Evolutionary conservation across 164 flowering plant genomes (phyloP).

Genomic region (Tetrastigma voinierianum): DNA sequence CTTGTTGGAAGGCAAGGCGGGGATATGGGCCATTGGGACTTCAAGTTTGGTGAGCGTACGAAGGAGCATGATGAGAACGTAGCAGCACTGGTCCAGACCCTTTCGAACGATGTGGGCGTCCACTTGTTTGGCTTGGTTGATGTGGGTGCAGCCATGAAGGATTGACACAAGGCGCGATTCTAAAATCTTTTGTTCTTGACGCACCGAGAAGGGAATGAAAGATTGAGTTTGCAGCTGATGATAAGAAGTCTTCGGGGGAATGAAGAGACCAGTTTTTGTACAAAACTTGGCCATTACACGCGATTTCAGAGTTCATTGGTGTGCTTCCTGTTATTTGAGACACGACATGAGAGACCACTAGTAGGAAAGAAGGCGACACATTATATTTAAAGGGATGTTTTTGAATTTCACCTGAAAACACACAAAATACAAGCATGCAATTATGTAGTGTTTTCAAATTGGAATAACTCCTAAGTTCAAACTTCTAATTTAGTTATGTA

Average conservation of each 20-base stretch:
- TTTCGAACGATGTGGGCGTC: conserved; percentile 43
- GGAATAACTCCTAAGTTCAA: no score
- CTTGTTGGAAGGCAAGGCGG: conserved; percentile 32
- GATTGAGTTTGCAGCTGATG: background rate
- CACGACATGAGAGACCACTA: no score
- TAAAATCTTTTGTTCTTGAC: conserved; percentile 20
- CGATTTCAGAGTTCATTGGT: no score
- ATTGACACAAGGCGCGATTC: conserved; percentile 33
- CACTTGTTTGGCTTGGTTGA: conserved; percentile 42
- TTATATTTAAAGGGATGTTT: no score
- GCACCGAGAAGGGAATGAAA: conserved; percentile 19
- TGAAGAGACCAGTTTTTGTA: background rate
- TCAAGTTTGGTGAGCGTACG: conserved; percentile 40
- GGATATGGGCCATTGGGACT: conserved; percentile 45
- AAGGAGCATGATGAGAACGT: conserved; percentile 46
- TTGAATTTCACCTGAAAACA: no score
- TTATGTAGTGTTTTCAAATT: no score
- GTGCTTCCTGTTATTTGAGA: no score
- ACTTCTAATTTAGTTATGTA: no score
- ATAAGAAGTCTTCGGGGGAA: background rate
- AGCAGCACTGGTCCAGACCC: conserved; percentile 44
- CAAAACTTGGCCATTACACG: conserved; percentile 14
- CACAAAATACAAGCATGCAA: no score
- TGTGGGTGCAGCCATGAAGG: conserved; percentile 36
- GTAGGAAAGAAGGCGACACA: no score